Percentiles rank a stretch among this genome's conserved stretches.
Evolutionary conservation across 371 early-diverging fungal species (phyloP).

Genomic region (Mucor piriformis): DNA sequence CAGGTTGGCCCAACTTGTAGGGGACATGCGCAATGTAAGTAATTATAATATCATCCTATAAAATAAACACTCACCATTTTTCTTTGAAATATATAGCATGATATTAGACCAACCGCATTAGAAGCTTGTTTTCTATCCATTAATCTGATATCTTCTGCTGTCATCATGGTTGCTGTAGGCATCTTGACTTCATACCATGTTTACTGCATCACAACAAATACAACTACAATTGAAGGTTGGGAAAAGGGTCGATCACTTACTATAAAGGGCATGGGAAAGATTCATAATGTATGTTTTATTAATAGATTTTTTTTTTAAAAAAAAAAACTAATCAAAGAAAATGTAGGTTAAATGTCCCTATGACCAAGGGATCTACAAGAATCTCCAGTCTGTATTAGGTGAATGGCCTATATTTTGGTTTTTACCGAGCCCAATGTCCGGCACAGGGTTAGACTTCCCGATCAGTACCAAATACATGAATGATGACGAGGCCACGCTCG

Average conservation of each 20-base stretch:
- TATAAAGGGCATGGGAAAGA: slow-evolving; percentile 66
- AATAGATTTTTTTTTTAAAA: background rate
- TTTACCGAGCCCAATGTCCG: slow-evolving; percentile 63
- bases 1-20: slow-evolving; percentile 38
- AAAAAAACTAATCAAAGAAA: background rate
- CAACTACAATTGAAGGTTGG: slow-evolving; percentile 94
- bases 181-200: slow-evolving; percentile 82
- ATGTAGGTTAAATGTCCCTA: slow-evolving; percentile 85
- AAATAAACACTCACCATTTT: background rate
- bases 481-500: slow-evolving; percentile 34
- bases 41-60: background rate
- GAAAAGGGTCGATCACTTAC: slow-evolving; percentile 83
- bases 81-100: slow-evolving; percentile 15
- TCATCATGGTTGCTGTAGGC: slow-evolving; percentile 79
- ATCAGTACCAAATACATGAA: slow-evolving; percentile 48
- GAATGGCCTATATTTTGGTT: slow-evolving; percentile 70
- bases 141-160: slow-evolving; percentile 67
- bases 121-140: slow-evolving; percentile 68
- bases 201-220: slow-evolving; percentile 82
- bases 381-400: slow-evolving; percentile 83
- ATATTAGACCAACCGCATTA: slow-evolving; percentile 54
- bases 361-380: slow-evolving; percentile 82
- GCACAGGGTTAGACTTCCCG: slow-evolving; percentile 75
- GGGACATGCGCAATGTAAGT: slow-evolving; percentile 34
- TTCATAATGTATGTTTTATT: slow-evolving; percentile 49